A percentile compares a stretch with the other conserved stretches of the same genome.
Conservation (phyloP, 108 stramenopile genomes). For the Fragilariopsis cylindrus region DNA sequence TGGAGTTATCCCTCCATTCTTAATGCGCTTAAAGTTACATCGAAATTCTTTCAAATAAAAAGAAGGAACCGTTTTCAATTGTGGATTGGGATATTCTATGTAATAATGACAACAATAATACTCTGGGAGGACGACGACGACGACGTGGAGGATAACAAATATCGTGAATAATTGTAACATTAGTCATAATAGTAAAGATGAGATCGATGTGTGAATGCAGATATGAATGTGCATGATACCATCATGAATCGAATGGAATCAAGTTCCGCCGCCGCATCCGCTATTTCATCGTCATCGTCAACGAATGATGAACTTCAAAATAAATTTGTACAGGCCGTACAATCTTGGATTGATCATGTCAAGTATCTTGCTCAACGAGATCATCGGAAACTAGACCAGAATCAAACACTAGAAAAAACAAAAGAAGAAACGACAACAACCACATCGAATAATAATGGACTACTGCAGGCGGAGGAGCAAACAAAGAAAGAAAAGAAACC, state of each 20-base stretch:
- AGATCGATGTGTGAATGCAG: not conserved
- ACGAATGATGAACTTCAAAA: conserved; percentile 15
- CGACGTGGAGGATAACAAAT: not conserved
- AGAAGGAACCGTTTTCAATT: not conserved
- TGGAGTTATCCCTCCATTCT: conserved; percentile 38
- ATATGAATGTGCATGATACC: conserved; percentile 6
- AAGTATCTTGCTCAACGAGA: conserved; percentile 22
- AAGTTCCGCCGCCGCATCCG: not conserved
- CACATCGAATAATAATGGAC: conserved; percentile 1
- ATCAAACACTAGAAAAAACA: not conserved
- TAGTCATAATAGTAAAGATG: not conserved
- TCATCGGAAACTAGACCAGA: not conserved
- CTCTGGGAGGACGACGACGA: not conserved
- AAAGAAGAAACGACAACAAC: conserved; percentile 9
- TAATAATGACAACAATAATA: not conserved
- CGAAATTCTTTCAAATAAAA: conserved; percentile 32
- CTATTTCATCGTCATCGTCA: not conserved
- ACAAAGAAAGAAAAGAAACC: conserved; percentile 11
- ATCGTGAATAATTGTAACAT: not conserved
- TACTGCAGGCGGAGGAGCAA: not conserved
- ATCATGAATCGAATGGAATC: conserved; percentile 34
- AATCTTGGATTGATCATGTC: conserved; percentile 38
- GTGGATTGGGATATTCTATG: conserved; percentile 7
- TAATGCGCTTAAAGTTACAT: conserved; percentile 29
- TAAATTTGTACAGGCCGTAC: conserved; percentile 23